Evolutionary conservation across 192 early-diverging fungal species (phyloP).

Genomic region (Dissophora globulifera): DNA sequence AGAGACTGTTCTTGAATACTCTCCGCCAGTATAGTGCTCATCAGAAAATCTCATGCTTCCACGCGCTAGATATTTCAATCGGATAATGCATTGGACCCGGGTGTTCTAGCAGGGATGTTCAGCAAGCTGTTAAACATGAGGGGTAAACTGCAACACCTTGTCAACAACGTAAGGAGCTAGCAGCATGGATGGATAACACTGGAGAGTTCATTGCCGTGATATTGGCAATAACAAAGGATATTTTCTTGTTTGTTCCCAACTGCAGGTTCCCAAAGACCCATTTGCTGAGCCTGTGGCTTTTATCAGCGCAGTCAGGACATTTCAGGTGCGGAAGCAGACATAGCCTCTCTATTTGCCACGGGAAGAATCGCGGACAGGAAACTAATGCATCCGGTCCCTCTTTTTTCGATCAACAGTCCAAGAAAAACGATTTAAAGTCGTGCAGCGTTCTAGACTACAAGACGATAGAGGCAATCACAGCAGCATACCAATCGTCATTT

Average conservation of each 20-base stretch:
- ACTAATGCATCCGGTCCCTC: background rate
- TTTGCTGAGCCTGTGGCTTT: slow-evolving; percentile 58
- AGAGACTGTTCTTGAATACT: background rate
- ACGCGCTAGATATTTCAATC: slow-evolving; percentile 11
- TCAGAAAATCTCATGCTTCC: background rate
- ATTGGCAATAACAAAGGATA: no score
- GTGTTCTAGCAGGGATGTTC: slow-evolving; percentile 59
- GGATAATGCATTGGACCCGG: slow-evolving; percentile 61
- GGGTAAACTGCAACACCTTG: slow-evolving; percentile 58
- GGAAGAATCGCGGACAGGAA: background rate
- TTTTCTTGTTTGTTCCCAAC: background rate
- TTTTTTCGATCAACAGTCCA: slow-evolving; percentile 4
- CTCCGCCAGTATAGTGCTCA: background rate
- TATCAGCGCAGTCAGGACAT: slow-evolving; percentile 50
- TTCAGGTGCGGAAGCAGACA: slow-evolving; percentile 59
- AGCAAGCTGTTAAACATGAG: slow-evolving; percentile 57
- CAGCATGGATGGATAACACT: no score
- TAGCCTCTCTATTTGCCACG: background rate
- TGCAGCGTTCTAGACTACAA: slow-evolving; percentile 23
- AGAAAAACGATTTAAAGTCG: slow-evolving; percentile 41
- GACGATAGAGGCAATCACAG: slow-evolving; percentile 49
- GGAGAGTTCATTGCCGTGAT: no score
- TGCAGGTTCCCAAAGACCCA: slow-evolving; percentile 62
- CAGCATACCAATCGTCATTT: slow-evolving; percentile 47
- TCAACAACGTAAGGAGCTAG: slow-evolving; percentile 54